These are phyloP conservation scores for Staphylotrichum tortipilum DNA, from an alignment of 495 filamentous ascomycete genomes.

Conservation along the genomic window DNA sequence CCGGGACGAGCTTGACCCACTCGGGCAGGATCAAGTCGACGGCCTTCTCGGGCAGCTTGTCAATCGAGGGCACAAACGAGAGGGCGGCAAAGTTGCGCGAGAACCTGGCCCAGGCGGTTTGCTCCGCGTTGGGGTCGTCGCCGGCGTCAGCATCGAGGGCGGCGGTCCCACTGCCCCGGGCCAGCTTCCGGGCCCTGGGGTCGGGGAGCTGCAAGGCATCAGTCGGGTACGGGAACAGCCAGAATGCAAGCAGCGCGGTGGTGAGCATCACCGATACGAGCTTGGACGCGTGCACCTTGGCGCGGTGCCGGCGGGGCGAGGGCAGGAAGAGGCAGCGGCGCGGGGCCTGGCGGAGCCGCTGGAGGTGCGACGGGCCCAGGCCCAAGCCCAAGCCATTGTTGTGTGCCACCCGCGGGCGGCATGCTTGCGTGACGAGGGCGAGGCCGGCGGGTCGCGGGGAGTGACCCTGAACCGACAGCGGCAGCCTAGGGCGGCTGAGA, in stretches of 20 bases:
- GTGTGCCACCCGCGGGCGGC: not conserved
- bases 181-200: not conserved
- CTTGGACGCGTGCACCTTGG: slow-evolving; percentile 8
- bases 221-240: slow-evolving; percentile 38
- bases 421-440: not conserved
- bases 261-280: slow-evolving; percentile 22
- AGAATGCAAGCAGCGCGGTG: slow-evolving; percentile 33
- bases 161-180: too few relatives aligned
- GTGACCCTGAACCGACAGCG: too few relatives aligned
- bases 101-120: slow-evolving; percentile 53
- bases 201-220: slow-evolving; percentile 17
- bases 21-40: slow-evolving; percentile 65
- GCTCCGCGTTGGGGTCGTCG: slow-evolving; percentile 3
- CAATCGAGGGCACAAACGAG: slow-evolving; percentile 39
- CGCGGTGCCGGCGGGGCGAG: slow-evolving; percentile 4
- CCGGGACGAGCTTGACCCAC: slow-evolving; percentile 72
- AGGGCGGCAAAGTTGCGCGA: slow-evolving; percentile 51
- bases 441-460: not conserved
- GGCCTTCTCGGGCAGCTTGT: slow-evolving; percentile 56
- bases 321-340: slow-evolving; percentile 4
- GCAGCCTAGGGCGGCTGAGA: not conserved
- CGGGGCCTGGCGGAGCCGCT: not conserved
- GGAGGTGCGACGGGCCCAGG: too few relatives aligned
- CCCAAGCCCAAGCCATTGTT: not conserved
- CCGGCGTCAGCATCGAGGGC: not conserved